Conservation (phyloP, 139 green algal species). For the Tetradesmus lagerheimii region DNA sequence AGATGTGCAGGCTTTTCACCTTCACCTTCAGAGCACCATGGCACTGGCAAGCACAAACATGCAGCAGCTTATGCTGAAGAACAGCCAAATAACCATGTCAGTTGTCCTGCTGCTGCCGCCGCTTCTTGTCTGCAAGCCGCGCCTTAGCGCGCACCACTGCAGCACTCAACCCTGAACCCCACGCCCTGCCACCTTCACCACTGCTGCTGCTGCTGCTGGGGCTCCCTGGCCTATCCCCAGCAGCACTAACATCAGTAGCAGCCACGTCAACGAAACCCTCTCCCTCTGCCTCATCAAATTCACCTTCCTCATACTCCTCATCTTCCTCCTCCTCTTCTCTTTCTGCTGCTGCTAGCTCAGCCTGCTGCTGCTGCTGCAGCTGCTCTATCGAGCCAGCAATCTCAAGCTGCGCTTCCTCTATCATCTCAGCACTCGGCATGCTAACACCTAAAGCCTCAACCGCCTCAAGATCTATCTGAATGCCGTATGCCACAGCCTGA, state of each 20-base stretch:
- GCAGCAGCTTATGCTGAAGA: no score
- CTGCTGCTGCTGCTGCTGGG: not conserved
- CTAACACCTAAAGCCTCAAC: conserved; percentile 14
- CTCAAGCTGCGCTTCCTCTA: conserved; percentile 1
- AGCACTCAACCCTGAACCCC: conserved; percentile 17
- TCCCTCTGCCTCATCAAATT: not conserved
- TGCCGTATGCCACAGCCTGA: conserved; percentile 38
- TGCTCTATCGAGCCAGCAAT: conserved; percentile 8
- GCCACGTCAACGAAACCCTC: not conserved
- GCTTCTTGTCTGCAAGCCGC: not conserved
- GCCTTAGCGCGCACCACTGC: conserved; percentile 22
- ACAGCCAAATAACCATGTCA: not conserved
- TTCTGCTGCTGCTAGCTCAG: not conserved
- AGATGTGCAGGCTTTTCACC: no score
- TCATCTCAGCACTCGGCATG: not conserved
- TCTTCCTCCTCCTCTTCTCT: not conserved
- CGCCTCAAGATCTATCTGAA: not conserved
- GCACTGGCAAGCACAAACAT: no score
- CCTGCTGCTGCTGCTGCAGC: conserved; percentile 17
- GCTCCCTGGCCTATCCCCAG: not conserved
- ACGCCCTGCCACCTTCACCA: not conserved
- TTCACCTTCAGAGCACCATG: no score
- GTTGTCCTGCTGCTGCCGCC: conserved; percentile 17
- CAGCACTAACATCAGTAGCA: not conserved
- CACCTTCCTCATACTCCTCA: not conserved